A percentile compares a stretch with the other conserved stretches of the same genome.
These are phyloP conservation scores for Leucosporidium yakuticum DNA, from an alignment of 768 basidiomycete species.

Conservation along the genomic window DNA sequence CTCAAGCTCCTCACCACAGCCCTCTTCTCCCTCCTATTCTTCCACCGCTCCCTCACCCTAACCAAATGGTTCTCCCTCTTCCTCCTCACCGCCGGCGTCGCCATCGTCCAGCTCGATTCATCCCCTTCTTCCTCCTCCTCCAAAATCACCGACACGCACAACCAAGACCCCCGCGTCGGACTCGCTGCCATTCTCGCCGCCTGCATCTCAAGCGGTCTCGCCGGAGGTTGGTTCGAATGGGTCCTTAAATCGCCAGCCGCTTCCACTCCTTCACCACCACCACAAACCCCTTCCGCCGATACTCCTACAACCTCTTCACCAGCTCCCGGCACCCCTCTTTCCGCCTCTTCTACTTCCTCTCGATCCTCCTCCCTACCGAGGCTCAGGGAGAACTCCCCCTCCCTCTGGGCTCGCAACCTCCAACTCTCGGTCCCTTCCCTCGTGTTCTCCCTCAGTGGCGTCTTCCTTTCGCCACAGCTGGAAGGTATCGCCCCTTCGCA, in stretches of 20 bases:
- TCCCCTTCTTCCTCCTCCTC: conserved; percentile 29
- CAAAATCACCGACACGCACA: neutral
- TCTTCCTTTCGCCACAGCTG: conserved; percentile 10
- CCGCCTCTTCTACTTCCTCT: neutral
- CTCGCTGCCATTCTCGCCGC: conserved; percentile 83
- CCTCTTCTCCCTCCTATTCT: conserved; percentile 36
- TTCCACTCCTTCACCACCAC: neutral
- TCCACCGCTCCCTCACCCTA: conserved; percentile 48
- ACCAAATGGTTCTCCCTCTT: conserved; percentile 79
- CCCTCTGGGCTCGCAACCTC: conserved; percentile 35
- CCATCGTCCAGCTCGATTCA: conserved; percentile 60
- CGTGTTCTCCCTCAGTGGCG: conserved; percentile 26
- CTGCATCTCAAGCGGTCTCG: conserved; percentile 88
- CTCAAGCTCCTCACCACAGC: conserved; percentile 56
- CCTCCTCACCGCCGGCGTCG: conserved; percentile 68
- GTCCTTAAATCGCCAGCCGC: conserved; percentile 56
- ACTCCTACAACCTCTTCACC: neutral
- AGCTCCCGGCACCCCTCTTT: no score
- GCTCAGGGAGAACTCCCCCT: conserved; percentile 6
- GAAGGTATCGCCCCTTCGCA: no score
- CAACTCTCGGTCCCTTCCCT: conserved; percentile 38
- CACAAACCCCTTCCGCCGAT: neutral
- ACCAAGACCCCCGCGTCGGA: conserved; percentile 58
- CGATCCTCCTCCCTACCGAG: neutral
- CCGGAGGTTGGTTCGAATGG: conserved; percentile 96